Evolutionary conservation across 2,329 filamentous ascomycete species (phyloP).

Genomic region (Fusarium denticulatum): DNA sequence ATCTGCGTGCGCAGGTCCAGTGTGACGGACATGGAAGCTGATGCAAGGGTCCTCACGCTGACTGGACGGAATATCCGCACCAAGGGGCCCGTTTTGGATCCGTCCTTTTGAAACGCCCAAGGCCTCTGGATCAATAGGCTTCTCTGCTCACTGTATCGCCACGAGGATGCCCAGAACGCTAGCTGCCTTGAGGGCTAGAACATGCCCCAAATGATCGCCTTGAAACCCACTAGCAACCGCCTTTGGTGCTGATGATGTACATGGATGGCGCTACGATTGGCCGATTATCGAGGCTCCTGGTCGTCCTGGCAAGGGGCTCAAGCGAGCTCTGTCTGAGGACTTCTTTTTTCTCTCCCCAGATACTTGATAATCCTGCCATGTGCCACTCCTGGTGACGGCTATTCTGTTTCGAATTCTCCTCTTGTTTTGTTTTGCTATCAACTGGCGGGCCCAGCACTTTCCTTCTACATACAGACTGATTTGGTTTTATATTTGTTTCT

Average conservation of each 20-base stretch:
- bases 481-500: slow-evolving; percentile 29
- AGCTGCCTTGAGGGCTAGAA: slow-evolving; percentile 29
- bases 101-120: slow-evolving; percentile 32
- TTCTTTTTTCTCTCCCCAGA: slow-evolving; percentile 21
- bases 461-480: slow-evolving; percentile 16
- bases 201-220: slow-evolving; percentile 30
- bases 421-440: slow-evolving; percentile 29
- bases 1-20: slow-evolving; percentile 14
- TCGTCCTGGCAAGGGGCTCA: slow-evolving; percentile 31
- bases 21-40: slow-evolving; percentile 29
- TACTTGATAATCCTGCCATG: slow-evolving; percentile 39
- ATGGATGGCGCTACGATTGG: slow-evolving; percentile 18
- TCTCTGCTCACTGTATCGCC: slow-evolving; percentile 15
- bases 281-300: neutral
- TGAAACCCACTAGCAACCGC: slow-evolving; percentile 34
- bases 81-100: slow-evolving; percentile 31
- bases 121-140: slow-evolving; percentile 23
- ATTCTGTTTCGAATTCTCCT: slow-evolving; percentile 37
- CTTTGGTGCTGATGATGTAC: slow-evolving; percentile 29
- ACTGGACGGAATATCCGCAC: slow-evolving; percentile 31
- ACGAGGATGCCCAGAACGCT: slow-evolving; percentile 25
- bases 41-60: slow-evolving; percentile 28
- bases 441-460: slow-evolving; percentile 40
- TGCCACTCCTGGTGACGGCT: slow-evolving; percentile 36
- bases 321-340: slow-evolving; percentile 37